Evolutionary conservation across 257 asterid genomes (phyloP).

Genomic region (Solanum sparsipilum): DNA sequence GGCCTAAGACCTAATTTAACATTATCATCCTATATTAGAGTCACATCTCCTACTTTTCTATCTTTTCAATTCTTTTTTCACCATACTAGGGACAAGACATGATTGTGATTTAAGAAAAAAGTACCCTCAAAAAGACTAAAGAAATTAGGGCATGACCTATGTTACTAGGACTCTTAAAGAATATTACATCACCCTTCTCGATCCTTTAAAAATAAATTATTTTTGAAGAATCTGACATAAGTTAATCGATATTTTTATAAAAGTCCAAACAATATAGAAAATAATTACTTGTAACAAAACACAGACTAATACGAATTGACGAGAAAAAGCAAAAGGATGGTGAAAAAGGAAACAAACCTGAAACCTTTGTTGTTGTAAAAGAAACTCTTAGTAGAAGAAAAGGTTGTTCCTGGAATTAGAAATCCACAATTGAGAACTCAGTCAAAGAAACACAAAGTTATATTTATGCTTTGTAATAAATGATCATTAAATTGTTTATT

Average conservation of each 20-base stretch:
- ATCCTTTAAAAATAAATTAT: background rate
- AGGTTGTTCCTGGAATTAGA: background rate
- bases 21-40: background rate
- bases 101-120: background rate
- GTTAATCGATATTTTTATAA: background rate
- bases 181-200: background rate
- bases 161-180: background rate
- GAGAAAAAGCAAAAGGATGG: background rate
- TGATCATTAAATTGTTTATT: background rate
- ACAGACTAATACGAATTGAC: background rate
- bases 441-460: background rate
- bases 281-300: background rate
- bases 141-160: background rate
- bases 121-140: background rate
- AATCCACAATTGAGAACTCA: background rate
- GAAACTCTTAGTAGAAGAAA: background rate
- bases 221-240: background rate
- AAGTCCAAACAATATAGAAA: background rate
- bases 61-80: background rate
- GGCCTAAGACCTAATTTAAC: too few species aligned
- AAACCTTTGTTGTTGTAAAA: background rate
- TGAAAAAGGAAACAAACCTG: background rate
- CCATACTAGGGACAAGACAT: background rate
- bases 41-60: background rate
- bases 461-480: background rate